Evolutionary conservation across 805 yeast genomes (phyloP).

Genomic region (Candida ascalaphidarum): DNA sequence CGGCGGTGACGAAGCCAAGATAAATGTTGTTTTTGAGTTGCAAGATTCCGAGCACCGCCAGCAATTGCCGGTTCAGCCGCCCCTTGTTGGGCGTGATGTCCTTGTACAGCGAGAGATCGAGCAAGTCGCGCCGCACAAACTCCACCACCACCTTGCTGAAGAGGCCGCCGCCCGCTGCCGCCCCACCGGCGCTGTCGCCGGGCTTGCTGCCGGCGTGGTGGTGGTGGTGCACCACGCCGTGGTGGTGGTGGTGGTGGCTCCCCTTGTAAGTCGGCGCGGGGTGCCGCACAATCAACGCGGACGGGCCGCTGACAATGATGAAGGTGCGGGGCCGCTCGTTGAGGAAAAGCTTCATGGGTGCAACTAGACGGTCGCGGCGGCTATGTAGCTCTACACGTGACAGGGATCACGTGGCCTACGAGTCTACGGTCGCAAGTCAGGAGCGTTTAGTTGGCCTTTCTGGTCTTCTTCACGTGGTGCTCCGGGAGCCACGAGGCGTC

Average conservation of each 20-base stretch:
- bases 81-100: conserved; percentile 31
- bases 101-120: conserved; percentile 30
- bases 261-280: conserved; percentile 22
- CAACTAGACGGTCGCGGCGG: no score
- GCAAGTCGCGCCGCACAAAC: conserved; percentile 34
- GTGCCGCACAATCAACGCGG: conserved; percentile 53
- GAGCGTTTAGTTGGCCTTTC: conserved; percentile 7
- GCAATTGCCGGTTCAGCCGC: conserved; percentile 17
- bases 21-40: conserved; percentile 45
- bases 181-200: conserved; percentile 16
- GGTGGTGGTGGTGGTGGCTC: conserved; percentile 12
- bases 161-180: conserved; percentile 1
- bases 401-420: no score
- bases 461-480: conserved; percentile 35
- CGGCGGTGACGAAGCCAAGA: conserved; percentile 50
- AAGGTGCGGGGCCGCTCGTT: conserved; percentile 62
- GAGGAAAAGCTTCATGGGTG: conserved; percentile 50
- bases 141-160: conserved; percentile 38
- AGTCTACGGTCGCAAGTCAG: no score
- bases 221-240: conserved; percentile 4
- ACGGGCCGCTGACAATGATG: conserved; percentile 51
- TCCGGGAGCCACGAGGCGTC: conserved; percentile 56
- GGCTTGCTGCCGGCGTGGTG: conserved; percentile 13
- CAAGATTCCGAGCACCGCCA: conserved; percentile 58
- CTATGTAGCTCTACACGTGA: no score